Evolutionary conservation across 1,284 basidiomycete genomes (phyloP), one percentile per base, ranked within the genome.

Genomic region (Sporisorium sorghi): DNA sequence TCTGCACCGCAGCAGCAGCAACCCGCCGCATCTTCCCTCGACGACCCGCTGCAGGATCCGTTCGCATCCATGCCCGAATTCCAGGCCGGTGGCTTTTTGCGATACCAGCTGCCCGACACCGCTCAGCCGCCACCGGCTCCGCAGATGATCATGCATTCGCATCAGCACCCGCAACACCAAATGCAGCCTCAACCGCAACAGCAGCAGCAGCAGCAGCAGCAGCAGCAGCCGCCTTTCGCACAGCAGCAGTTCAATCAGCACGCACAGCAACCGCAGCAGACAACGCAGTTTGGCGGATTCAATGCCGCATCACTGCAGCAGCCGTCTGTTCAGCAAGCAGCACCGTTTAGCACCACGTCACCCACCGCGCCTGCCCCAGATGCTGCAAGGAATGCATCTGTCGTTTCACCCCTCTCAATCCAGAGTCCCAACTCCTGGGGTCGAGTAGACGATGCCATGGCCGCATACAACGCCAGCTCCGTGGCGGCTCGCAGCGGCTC

Each of bases 381-480:
- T 17, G 56, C 24, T 12, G 10, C 53, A 15, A 49, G 39, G 28
- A 39, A 14, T 12, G 48, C 60, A 2, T 63, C 60, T 14, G 49
- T 24, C 10, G 35, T 59, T 5, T 64, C 67, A 32, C 68, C 61
- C 14, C 26, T 24, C 4, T 57, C 68, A 26, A 37, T 42, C 28
- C 9, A 42, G 33, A 72, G 69, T 19, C 47, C 69, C 12, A 42
- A 50, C 47, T 23, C 21, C 7, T 48, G 63, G 51, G 30, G 19
- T 11, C 53, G 48, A 9, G n/a, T 42, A 21, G 56, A 72, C 6
- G 69, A 62, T 28, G 43, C 62, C 1, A 33, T 73, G 57, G 49
- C 64, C 5, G 71, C 65, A 5, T 65, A 60, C 19, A 58, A 65
- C 24, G 54, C 65, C 50, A 73, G 58, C 64, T 73, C 70, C 1